phyloP scores from a whole-genome alignment of 2,329 filamentous ascomycete species.

The Cercospora beticola region DNA sequence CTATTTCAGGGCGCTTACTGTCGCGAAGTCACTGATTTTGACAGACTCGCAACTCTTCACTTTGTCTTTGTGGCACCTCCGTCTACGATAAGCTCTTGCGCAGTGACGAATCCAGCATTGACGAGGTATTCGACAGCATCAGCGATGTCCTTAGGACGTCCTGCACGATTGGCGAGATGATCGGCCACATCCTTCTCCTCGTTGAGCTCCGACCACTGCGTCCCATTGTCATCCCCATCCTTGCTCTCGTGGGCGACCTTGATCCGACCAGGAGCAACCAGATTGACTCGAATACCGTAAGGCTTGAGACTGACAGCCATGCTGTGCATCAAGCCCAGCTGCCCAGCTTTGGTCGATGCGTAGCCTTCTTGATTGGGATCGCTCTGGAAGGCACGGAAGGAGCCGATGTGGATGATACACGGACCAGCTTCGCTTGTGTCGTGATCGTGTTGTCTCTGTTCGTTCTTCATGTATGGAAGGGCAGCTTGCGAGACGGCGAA shows the following conservation, averaged over 20 bases:
- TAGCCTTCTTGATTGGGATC: conserved; percentile 53
- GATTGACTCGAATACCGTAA: conserved; percentile 48
- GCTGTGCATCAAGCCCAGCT: conserved; percentile 50
- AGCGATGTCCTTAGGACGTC: conserved; percentile 48
- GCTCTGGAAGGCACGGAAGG: conserved; percentile 50
- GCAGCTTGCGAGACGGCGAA: conserved; percentile 34
- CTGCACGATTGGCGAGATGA: conserved; percentile 52
- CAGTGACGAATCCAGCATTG: conserved; percentile 44
- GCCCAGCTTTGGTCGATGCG: conserved; percentile 50
- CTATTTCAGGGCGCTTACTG: neutral
- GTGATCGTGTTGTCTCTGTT: conserved; percentile 14
- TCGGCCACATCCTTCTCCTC: conserved; percentile 46
- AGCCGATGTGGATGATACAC: conserved; percentile 50
- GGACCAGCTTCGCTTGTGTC: conserved; percentile 27
- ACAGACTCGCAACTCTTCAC: neutral
- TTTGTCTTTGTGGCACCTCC: conserved; percentile 44
- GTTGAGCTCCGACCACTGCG: conserved; percentile 44
- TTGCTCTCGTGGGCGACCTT: conserved; percentile 47
- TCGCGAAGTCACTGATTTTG: neutral
- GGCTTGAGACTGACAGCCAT: conserved; percentile 48
- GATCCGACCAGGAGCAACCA: conserved; percentile 53
- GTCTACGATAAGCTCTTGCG: conserved; percentile 48
- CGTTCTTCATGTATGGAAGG: conserved; percentile 34
- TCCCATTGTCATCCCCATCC: conserved; percentile 43
- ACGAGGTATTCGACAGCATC: conserved; percentile 44